Evolutionary conservation across 257 asterid species (phyloP), one percentile per base, ranked within the genome.

Genomic region (Fraxinus quadrangulata): DNA sequence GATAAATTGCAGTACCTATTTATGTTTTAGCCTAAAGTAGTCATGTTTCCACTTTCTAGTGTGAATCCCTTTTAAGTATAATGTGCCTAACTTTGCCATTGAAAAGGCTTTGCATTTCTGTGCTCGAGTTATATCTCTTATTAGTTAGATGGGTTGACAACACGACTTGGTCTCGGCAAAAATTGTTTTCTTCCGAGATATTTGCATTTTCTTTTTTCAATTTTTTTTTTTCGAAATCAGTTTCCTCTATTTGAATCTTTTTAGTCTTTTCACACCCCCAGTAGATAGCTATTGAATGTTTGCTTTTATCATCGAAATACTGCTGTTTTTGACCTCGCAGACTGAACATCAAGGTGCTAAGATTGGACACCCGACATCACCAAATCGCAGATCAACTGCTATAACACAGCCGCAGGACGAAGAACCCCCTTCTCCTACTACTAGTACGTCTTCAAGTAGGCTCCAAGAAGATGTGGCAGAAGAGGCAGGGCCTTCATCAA

Each of bases 341-440:
- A 77, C 84, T 36, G 88, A 78, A 78, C 83, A 71, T 72, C 82
- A 90, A 83, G 82, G 76, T 78, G 70, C 77, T 78, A 75, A 77
- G 76, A 84, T 69, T 78, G 78, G 63, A 40, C 89, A 79, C 79
- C 79, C 91, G 59, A 63, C 77, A 19, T 78, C 81, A 24, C 82
- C 90, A 59, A 85, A 67, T 70, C 84, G 45, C 21, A 85, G 76
- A 83, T 36, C 87, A 40, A 74, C 83, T 8, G 68, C 83, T 65
- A 26, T 87, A 73, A 13, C 84, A 51, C 88, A 39, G 49, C 47
- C 83, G 9, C 80, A 34, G 79, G 73, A 70, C 23, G 75, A 85
- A 70, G 84, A 80, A 39, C 81, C 79, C 40, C 75, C 72, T 10
- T 74, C 88, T 28, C 76, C 88, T 4, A 71, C 63, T 33, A 28